Base-by-base conservation (phyloP, 192 early-diverging fungal species). In the Chytriomyces sp. region DNA sequence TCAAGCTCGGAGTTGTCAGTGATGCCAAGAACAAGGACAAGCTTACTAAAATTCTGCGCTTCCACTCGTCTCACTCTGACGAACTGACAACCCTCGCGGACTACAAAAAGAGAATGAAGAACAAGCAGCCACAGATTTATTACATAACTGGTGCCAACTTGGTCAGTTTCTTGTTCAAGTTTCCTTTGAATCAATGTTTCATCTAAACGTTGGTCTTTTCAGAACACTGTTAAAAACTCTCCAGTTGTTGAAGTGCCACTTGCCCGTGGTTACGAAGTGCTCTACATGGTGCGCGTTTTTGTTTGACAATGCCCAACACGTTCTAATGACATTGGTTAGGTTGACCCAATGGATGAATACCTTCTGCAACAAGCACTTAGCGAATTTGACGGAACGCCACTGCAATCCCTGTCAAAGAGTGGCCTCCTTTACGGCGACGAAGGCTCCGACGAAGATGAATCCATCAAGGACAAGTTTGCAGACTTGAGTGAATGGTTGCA, bases 1-100 rank as follows among this genome's bases (percentile, higher is more conserved):
- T 98, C 74, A 96, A 97, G 83, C 83, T 96, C 66, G 98, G 98
- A 23, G 91, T 95, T 26, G 90, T 96, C 81, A 96, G 98, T 84
- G 94, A 94, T 61, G 49, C 43, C 63, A 84, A 82, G 45, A 87
- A 94, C 80, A 83, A 89, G 47, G 92, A 94, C 79, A 89, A 89
- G 75, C 86, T 98, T n/a, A 75, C 90, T 16, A 88, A 92, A 74
- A 88, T 98, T 28, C 82, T 99, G 71, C 89, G 96, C 47, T 98
- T 92, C 77, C 83, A 88, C 67, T 88, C 92, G 43, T 94, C 95
- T 0, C 67, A 66, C 70, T 45, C 44, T 5, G 78, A 72, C 43
- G 45, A 53, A 24, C 6, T 72, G 53, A 88, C 89, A 50, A 89
- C 86, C 69, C 73, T 95, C 8, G 89, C 91, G 68, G 89, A 90